A percentile compares a stretch with the other conserved stretches of the same genome.
phyloP scores from a whole-genome alignment of 2,329 filamentous ascomycete species.

The Exophiala mesophila region DNA sequence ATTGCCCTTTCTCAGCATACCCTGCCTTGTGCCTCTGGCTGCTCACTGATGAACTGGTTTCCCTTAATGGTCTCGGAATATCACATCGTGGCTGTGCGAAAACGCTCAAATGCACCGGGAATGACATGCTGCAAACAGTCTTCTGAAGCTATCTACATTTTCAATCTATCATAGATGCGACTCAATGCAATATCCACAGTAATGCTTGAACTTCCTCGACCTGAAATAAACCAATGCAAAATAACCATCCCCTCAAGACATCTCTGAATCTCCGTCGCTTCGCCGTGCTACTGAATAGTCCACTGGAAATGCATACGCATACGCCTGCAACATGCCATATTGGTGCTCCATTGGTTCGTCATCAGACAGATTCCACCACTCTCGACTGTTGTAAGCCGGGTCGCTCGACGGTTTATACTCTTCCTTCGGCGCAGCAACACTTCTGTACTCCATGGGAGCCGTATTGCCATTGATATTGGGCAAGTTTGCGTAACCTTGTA shows the following conservation, averaged over 20 bases:
- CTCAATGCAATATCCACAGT: constrained; percentile 4
- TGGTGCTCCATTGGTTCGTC: constrained; percentile 35
- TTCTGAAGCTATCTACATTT: constrained; percentile 11
- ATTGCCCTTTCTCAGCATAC: no score
- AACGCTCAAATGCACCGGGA: no score
- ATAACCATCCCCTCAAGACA: constrained; percentile 12
- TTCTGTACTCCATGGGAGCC: constrained; percentile 16
- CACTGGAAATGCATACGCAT: constrained; percentile 8
- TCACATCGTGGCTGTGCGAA: no score
- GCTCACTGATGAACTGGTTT: no score
- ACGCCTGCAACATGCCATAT: constrained; percentile 35
- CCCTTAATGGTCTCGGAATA: no score
- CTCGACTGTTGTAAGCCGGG: constrained; percentile 37
- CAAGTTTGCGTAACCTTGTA: constrained; percentile 70
- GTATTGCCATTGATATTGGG: constrained; percentile 59
- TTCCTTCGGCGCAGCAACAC: constrained; percentile 10
- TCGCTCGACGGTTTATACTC: constrained; percentile 36
- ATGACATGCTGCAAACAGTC: no score
- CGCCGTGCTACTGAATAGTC: constrained; percentile 13
- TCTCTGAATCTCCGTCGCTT: constrained; percentile 20
- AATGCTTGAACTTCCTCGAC: neutral
- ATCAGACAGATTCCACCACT: constrained; percentile 34
- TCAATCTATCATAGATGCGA: constrained; percentile 15
- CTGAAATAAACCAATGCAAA: constrained; percentile 1
- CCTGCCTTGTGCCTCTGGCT: no score